Evolutionary conservation across 352 stramenopile genomes (phyloP).

Genomic region (Phytophthora megakarya): DNA sequence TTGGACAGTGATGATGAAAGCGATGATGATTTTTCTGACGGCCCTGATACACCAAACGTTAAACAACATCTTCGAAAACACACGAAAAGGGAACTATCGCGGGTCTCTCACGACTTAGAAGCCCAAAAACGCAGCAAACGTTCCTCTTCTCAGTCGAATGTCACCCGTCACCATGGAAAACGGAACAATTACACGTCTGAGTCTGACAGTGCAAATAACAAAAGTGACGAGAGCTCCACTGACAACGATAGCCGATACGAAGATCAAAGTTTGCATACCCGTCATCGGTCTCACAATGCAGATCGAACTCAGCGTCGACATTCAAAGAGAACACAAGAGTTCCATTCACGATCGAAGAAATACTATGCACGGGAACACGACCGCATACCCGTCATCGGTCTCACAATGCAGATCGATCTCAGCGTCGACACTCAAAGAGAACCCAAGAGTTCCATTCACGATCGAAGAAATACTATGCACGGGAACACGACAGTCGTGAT

Average conservation of each 20-base stretch:
- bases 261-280: not conserved
- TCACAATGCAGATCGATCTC: not conserved
- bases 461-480: conserved; percentile 2
- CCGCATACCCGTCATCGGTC: not conserved
- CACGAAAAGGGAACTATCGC: not conserved
- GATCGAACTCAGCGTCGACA: not conserved
- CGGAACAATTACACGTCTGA: not conserved
- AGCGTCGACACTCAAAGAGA: not conserved
- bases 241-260: conserved; percentile 4
- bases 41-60: conserved; percentile 11
- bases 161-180: not conserved
- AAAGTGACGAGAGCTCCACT: not conserved
- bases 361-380: not conserved
- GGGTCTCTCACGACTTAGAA: not conserved
- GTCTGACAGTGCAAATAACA: conserved; percentile 3
- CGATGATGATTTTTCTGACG: conserved; percentile 23
- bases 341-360: not conserved
- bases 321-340: not conserved
- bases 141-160: not conserved
- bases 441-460: not conserved
- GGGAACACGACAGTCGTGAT: not conserved
- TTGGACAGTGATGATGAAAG: not conserved
- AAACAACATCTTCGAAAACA: not conserved
- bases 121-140: not conserved
- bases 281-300: not conserved